phyloP scores from a whole-genome alignment of 2,329 filamentous ascomycete genomes.

The Aspergillus nomiae region DNA sequence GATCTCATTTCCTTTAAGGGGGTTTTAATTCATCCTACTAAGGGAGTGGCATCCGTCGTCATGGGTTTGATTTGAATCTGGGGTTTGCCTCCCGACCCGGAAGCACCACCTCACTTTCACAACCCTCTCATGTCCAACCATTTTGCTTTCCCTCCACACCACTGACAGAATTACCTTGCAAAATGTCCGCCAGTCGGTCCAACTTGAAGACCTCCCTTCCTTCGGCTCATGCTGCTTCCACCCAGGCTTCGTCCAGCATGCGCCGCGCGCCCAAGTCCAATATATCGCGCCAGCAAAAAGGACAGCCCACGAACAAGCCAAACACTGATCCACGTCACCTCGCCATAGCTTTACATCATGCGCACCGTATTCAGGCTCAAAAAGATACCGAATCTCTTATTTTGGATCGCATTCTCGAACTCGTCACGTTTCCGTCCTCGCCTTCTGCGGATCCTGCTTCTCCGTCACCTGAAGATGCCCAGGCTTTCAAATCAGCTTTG shows the following conservation, averaged over 20 bases:
- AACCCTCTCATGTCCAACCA: not conserved
- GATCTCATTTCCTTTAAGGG: not conserved
- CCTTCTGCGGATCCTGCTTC: conserved; percentile 53
- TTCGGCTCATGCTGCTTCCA: conserved; percentile 42
- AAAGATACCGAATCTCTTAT: conserved; percentile 77
- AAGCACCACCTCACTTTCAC: not conserved
- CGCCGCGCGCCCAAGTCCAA: conserved; percentile 20
- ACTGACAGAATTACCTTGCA: not conserved
- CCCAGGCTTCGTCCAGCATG: conserved; percentile 40
- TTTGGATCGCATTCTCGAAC: conserved; percentile 68
- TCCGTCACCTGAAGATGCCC: conserved; percentile 62
- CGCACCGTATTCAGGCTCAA: conserved; percentile 76
- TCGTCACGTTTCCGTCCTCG: conserved; percentile 65
- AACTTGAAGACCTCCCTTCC: conserved; percentile 63
- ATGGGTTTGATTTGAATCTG: not conserved
- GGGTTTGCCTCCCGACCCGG: conserved; percentile 4
- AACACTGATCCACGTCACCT: conserved; percentile 48
- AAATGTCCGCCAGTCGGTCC: conserved; percentile 46
- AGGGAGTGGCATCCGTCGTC: not conserved
- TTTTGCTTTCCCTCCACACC: not conserved
- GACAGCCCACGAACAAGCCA: conserved; percentile 35
- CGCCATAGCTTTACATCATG: conserved; percentile 77
- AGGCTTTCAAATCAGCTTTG: conserved; percentile 67
- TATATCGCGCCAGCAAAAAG: conserved; percentile 31
- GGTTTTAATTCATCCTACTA: not conserved